These are phyloP conservation scores for Colletotrichum lindemuthianum DNA, from an alignment of 2,329 filamentous ascomycete genomes.

Conservation along the genomic window DNA sequence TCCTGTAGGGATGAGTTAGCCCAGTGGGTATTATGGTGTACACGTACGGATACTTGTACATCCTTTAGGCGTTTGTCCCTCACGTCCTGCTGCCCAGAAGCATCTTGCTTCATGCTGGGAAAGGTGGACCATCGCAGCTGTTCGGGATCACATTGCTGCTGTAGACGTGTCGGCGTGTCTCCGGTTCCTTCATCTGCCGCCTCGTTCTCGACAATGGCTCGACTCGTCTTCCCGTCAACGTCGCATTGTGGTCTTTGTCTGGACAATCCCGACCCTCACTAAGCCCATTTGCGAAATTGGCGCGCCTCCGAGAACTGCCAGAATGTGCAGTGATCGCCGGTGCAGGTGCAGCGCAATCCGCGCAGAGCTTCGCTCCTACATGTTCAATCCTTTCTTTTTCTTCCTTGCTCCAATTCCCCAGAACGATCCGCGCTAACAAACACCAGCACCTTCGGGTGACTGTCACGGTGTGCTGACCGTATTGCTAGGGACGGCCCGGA, in stretches of 20 bases:
- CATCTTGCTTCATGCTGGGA: too few species aligned
- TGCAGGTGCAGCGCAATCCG: constrained; percentile 8
- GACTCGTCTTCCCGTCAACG: constrained; percentile 14
- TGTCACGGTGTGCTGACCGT: constrained; percentile 3
- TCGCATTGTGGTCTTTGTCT: constrained; percentile 14
- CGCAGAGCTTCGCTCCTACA: not conserved
- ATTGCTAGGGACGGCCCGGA: constrained; percentile 37
- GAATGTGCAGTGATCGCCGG: constrained; percentile 19
- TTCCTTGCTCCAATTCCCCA: not conserved
- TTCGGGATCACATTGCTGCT: not conserved
- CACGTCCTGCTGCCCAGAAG: too few species aligned
- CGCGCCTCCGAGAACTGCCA: constrained; percentile 7
- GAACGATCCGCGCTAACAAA: constrained; percentile 8
- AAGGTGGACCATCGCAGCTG: too few species aligned
- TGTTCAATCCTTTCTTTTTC: constrained; percentile 9
- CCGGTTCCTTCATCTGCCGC: not conserved
- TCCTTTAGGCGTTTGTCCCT: too few species aligned
- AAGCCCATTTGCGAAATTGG: constrained; percentile 25
- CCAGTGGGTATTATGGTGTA: too few species aligned
- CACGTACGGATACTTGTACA: too few species aligned
- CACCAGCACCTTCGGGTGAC: not conserved
- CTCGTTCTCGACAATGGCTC: not conserved
- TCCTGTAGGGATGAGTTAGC: too few species aligned
- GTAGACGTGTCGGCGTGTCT: not conserved
- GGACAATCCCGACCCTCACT: constrained; percentile 19